Base-by-base conservation (phyloP, 2,329 filamentous ascomycete genomes). In the Sporothrix brunneoviolacea region DNA sequence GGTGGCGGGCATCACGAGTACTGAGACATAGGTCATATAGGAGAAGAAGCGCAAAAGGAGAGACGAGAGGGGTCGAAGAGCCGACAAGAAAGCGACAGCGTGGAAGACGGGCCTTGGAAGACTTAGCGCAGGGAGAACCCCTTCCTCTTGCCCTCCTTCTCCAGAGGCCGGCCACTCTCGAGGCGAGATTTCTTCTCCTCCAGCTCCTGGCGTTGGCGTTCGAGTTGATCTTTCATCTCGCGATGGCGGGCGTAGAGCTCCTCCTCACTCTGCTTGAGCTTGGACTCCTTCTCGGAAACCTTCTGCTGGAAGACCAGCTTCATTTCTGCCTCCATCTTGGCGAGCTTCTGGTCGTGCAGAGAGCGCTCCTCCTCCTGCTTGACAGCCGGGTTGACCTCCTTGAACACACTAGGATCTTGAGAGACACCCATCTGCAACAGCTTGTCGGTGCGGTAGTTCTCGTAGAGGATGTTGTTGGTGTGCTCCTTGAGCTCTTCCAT, bases 301-400 rank as follows among this genome's bases (percentile, higher is more conserved):
- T 98, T 98, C 70, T 98, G 93, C 71, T 97, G 93, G 89, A 98
- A 98, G 61, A 98, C 93, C 88, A 96, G 95, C 88, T 98, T 98
- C 93, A 98, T 98, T 73, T 98, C 93, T 65, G 90, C 84, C 73
- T 98, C 93, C 93, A 98, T 98, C 88, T 98, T 98, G 71, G 91
- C 89, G 62, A 98, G 88, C 80, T 98, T 98, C 80, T 96, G 91
- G 75, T 98, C 93, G 80, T 98, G 93, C 61, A 98, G 79, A 58
- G 88, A 85, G 64, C 93, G 89, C 79, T 98, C 93, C 75, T 98
- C 93, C 71, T 98, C 93, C 74, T 98, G 93, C 85, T 98, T 98
- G 73, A 97, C 93, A 41, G 93, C 91, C 57, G 93, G 93, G 82
- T 98, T 98, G 79, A 98, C 90, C 83, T 98, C 93, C 83, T 98